phyloP scores from a whole-genome alignment of 768 basidiomycete species.

The Kwoniella newhampshirensis region DNA sequence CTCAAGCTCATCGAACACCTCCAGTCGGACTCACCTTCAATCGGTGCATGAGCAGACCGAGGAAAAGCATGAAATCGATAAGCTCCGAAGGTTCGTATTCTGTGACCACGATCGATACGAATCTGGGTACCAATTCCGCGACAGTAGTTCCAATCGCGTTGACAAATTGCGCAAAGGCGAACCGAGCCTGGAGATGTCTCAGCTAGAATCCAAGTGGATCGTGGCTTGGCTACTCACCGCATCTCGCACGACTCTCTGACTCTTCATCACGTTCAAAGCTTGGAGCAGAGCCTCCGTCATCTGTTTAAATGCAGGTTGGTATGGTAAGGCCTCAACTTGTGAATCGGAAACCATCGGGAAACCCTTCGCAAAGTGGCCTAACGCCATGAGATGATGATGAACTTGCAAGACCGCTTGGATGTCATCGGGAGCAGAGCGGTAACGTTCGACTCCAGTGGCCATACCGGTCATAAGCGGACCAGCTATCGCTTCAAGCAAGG shows the following conservation, averaged over 20 bases:
- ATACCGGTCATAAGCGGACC: conserved; percentile 74
- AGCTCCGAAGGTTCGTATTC: conserved; percentile 91
- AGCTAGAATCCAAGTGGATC: conserved; percentile 1
- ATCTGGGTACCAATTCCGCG: conserved; percentile 78
- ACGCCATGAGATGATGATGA: conserved; percentile 90
- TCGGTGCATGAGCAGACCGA: conserved; percentile 84
- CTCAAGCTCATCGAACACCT: not conserved
- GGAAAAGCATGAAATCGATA: conserved; percentile 93
- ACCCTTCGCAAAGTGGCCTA: conserved; percentile 92
- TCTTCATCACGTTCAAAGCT: conserved; percentile 82
- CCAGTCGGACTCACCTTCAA: conserved; percentile 65
- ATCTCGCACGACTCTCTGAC: conserved; percentile 81
- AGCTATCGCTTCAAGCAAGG: conserved; percentile 67
- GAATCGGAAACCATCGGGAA: conserved; percentile 86
- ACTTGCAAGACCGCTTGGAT: conserved; percentile 77
- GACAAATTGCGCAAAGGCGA: conserved; percentile 88
- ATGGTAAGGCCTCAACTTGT: conserved; percentile 57
- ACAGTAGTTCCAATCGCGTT: conserved; percentile 83
- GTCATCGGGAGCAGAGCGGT: conserved; percentile 64
- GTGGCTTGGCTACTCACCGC: conserved; percentile 64
- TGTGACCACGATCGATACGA: conserved; percentile 85
- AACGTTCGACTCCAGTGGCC: conserved; percentile 59
- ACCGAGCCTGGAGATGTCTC: conserved; percentile 66
- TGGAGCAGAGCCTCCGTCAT: conserved; percentile 83
- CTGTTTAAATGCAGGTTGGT: conserved; percentile 74